Base-by-base conservation (phyloP, 208 protist species). In the Sergeia podlipaevii region DNA sequence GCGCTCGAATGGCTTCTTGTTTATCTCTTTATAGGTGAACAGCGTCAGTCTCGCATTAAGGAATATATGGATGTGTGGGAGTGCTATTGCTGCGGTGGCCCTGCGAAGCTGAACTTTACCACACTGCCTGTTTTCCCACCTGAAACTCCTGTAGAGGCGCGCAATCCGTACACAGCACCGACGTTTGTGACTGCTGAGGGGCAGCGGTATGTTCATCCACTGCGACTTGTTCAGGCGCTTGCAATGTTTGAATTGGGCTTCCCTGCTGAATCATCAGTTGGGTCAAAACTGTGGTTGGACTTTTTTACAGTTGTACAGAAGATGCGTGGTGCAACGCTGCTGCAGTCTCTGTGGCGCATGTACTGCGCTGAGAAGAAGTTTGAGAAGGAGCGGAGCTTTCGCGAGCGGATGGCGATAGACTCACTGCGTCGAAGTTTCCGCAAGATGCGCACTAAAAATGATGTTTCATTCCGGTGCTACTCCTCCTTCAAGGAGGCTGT, bases 321-420 rank as follows among this genome's bases (percentile, higher is more conserved):
- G 33, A 59, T 89, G 37, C 70, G 80, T 29, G 80, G 70, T 2
- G 85, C 85, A 3, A 87, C 80, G 29, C 59, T 89, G 29, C 54
- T 92, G 70, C 85, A 92, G 63, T 92, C 80, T 0, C 70, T 92
- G 5, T 92, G 85, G 85, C 60, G 85, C 32, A 92, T 89, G 85
- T 85, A 87, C 63, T 28, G 54, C 1, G 47, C 65, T 20, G 56
- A 82, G 49, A 80, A 81, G 44, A 30, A 34, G 4, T 88, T 91
- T 44, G 79, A 91, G 24, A 59, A 34, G 1, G 71, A 91, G 13
- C 48, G 63, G 20, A 62, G 54, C 7, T 53, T 48, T 33, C 54
- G 61, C 23, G 64, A 79, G 32, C 69, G 70, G 2, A 53, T 64
- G 39, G 51, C 50, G 17, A 66, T 85, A 20, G 65, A 63, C 0